These are phyloP conservation scores for Phlyctochytrium bullatum DNA, from an alignment of 192 early-diverging fungal genomes.

Conservation along the genomic window DNA sequence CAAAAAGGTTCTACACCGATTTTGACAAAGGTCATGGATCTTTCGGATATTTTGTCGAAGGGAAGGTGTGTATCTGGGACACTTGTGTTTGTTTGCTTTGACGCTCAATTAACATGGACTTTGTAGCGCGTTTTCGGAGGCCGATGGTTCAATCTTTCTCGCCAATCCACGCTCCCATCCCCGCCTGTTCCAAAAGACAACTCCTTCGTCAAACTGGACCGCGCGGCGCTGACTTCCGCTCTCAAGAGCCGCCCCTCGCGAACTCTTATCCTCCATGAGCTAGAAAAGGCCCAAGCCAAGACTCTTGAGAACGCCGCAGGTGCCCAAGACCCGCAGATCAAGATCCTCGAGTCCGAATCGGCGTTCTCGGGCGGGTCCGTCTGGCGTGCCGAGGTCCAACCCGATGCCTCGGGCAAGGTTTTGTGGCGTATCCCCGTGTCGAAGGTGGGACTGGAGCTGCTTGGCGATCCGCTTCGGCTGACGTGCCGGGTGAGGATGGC, in stretches of 20 bases:
- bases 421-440: not conserved
- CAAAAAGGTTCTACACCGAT: conserved; percentile 46
- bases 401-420: not conserved
- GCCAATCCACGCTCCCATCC: not conserved
- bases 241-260: no score
- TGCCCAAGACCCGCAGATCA: not conserved
- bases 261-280: no score
- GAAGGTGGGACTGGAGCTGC: not conserved
- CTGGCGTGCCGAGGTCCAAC: not conserved
- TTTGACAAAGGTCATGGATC: conserved; percentile 55
- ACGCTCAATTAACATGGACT: no score
- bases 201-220: not conserved
- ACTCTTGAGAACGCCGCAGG: not conserved
- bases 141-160: conserved; percentile 4
- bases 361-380: not conserved
- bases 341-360: not conserved
- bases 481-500: not conserved
- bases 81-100: no score
- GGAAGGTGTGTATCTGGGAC: no score
- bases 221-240: no score
- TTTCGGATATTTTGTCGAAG: not conserved
- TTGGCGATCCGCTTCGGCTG: not conserved
- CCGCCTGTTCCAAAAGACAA: not conserved
- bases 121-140: no score
- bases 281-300: not conserved